These are phyloP conservation scores for Penicillium herquei DNA, from an alignment of 495 filamentous ascomycete genomes.

Conservation along the genomic window DNA sequence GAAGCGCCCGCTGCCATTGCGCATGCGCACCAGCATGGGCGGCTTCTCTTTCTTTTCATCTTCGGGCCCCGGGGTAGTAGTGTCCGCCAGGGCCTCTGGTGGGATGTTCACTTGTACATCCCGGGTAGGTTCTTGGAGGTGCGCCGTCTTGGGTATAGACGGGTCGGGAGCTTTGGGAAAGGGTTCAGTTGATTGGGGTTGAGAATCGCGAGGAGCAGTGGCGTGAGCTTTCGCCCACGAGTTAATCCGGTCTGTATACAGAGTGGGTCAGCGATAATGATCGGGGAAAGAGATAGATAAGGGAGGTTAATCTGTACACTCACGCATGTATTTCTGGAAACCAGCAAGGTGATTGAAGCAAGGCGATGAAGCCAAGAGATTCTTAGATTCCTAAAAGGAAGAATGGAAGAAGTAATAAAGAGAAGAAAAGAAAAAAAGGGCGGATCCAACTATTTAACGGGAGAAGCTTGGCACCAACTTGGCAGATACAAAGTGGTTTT, in stretches of 20 bases:
- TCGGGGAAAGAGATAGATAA: slow-evolving; percentile 1
- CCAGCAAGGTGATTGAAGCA: slow-evolving; percentile 20
- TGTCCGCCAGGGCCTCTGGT: slow-evolving; percentile 8
- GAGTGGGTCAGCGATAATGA: slow-evolving; percentile 16
- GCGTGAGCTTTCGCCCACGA: slow-evolving; percentile 54
- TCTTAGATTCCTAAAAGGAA: slow-evolving; percentile 5
- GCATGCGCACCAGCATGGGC: slow-evolving; percentile 30
- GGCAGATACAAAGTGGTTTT: slow-evolving; percentile 3
- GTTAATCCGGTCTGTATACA: slow-evolving; percentile 41
- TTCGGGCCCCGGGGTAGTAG: slow-evolving; percentile 20
- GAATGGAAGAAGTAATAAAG: slow-evolving; percentile 2
- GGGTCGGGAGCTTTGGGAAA: slow-evolving; percentile 6
- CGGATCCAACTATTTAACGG: slow-evolving; percentile 12
- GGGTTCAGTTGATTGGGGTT: slow-evolving; percentile 3
- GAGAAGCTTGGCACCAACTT: slow-evolving; percentile 13
- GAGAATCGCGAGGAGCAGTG: slow-evolving; percentile 18
- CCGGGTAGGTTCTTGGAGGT: slow-evolving; percentile 7
- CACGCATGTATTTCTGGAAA: slow-evolving; percentile 45
- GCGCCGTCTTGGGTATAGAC: no score
- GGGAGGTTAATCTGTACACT: slow-evolving; percentile 15
- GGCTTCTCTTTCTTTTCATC: slow-evolving; percentile 25
- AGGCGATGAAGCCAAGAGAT: slow-evolving; percentile 12
- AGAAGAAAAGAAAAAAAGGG: slow-evolving; percentile 5
- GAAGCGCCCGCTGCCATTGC: slow-evolving; percentile 37
- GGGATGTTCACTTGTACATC: slow-evolving; percentile 41